Percentiles rank a stretch among this genome's conserved stretches.
Conservation (phyloP, 106 monocot genomes). For the Allium sativum region DNA sequence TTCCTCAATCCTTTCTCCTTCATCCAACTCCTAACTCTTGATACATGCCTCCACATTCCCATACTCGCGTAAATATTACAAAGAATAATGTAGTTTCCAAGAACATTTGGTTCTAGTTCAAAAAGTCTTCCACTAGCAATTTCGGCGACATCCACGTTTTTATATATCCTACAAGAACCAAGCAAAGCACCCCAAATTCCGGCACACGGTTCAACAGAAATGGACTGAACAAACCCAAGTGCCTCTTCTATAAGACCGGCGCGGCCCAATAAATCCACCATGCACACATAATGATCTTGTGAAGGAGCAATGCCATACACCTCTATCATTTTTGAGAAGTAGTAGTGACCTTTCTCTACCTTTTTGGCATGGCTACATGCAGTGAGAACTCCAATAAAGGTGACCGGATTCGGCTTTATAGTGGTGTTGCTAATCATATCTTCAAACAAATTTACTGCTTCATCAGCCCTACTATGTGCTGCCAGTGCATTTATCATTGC, state of each 20-base stretch:
- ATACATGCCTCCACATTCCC: conserved; percentile 61
- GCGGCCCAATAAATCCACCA: conserved; percentile 60
- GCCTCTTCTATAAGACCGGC: conserved; percentile 50
- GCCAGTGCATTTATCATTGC: conserved; percentile 38
- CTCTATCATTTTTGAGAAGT: conserved; percentile 34
- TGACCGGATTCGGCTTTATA: conserved; percentile 39
- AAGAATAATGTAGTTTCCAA: conserved; percentile 52
- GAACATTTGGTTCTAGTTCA: conserved; percentile 41
- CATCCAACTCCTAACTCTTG: conserved; percentile 49
- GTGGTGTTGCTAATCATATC: conserved; percentile 22
- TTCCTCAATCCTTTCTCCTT: conserved; percentile 42
- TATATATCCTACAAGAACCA: conserved; percentile 58
- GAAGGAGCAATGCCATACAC: conserved; percentile 26
- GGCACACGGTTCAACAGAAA: conserved; percentile 31
- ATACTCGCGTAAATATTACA: conserved; percentile 53
- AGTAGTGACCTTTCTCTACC: conserved; percentile 48
- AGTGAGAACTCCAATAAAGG: conserved; percentile 47
- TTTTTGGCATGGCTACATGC: conserved; percentile 56
- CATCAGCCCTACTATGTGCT: conserved; percentile 26
- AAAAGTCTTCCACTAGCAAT: conserved; percentile 42
- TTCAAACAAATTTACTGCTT: conserved; percentile 23
- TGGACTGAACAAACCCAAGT: conserved; percentile 29
- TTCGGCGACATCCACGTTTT: conserved; percentile 30
- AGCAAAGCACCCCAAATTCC: conserved; percentile 69
- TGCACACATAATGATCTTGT: conserved; percentile 57